phyloP scores from a whole-genome alignment of 495 filamentous ascomycete genomes.

The Thozetella sp. region DNA sequence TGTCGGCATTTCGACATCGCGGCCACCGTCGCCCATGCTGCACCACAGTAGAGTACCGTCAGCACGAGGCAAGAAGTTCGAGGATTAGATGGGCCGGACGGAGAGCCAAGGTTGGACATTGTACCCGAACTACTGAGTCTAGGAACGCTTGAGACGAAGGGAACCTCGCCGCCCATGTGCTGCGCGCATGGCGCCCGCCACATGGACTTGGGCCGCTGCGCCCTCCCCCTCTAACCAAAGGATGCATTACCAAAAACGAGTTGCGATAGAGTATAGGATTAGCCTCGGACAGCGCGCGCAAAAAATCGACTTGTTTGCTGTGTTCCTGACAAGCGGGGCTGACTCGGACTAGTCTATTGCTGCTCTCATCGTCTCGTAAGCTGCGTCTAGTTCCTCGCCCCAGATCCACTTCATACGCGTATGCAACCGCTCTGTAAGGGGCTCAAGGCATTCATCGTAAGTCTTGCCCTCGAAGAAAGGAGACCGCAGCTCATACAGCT shows the following conservation, averaged over 20 bases:
- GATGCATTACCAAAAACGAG: no score
- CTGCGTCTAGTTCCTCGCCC: conserved; percentile 30
- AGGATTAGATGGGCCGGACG: conserved; percentile 32
- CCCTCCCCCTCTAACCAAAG: not conserved
- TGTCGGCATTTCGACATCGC: conserved; percentile 62
- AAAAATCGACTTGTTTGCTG: not conserved
- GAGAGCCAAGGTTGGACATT: conserved; percentile 15
- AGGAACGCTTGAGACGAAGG: no score
- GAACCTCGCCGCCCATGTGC: no score
- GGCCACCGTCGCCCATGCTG: conserved; percentile 65
- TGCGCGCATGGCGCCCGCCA: no score
- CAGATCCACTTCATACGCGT: conserved; percentile 36
- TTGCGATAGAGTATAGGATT: no score
- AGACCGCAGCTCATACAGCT: conserved; percentile 35
- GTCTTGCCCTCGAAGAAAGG: conserved; percentile 26
- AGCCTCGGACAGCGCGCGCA: conserved; percentile 2
- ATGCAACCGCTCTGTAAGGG: conserved; percentile 22
- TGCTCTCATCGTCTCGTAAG: conserved; percentile 19
- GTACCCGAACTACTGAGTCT: no score
- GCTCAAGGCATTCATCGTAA: conserved; percentile 27
- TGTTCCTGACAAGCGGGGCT: not conserved
- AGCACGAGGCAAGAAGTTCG: conserved; percentile 34
- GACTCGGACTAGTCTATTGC: not conserved
- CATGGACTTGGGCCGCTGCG: no score
- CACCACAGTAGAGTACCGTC: conserved; percentile 48